Evolutionary conservation across 1,284 basidiomycete species (phyloP), one percentile per base, ranked within the genome.

Genomic region (Ganoderma multipileum): DNA sequence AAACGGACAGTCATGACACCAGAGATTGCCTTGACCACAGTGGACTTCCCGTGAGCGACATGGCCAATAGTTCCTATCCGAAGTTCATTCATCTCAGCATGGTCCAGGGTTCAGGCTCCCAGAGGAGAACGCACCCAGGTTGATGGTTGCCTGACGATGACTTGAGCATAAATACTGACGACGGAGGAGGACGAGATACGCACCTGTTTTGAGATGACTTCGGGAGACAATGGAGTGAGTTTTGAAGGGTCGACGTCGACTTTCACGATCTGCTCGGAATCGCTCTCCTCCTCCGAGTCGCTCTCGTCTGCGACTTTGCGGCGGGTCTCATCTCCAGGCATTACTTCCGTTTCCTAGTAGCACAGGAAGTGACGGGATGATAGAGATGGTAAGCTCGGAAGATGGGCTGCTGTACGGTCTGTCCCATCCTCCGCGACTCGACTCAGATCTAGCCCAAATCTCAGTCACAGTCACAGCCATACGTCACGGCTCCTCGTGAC

Each of bases 1-100:
- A 99, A 99, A 76, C 97, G 89, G 68, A 99, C 97, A 38, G 97
- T 99, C 90, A 95, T 94, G 16, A 99, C 97, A n/a, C 97, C 97
- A 20, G 97, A 99, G 81, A 99, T 99, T 61, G 97, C 97, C 83
- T 99, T 97, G 72, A 99, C 98, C 63, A 99, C 97, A 9, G 97
- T 99, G 64, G 96, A 98, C 86, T 99, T 99, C 77, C 97, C 97
- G 88, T 99, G 97, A 38, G 95, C 95, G 87, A 97, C 96, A 88
- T 98, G 96, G 65, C 95, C 96, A 77, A 98, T 98, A 42, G 96
- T 98, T 72, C 95, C 95, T 93, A 77, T 33, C 72, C 68, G 6
- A 26, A n/a, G 28, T 33, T 58, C 8, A 39, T 33, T 38, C 38
- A 55, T 65, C 60, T 65, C 70, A 73, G 67, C 68, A 70, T 64